Evolutionary conservation across 2,329 filamentous ascomycete species (phyloP), one percentile per base, ranked within the genome.

Genomic region (Blastomyces silverae): DNA sequence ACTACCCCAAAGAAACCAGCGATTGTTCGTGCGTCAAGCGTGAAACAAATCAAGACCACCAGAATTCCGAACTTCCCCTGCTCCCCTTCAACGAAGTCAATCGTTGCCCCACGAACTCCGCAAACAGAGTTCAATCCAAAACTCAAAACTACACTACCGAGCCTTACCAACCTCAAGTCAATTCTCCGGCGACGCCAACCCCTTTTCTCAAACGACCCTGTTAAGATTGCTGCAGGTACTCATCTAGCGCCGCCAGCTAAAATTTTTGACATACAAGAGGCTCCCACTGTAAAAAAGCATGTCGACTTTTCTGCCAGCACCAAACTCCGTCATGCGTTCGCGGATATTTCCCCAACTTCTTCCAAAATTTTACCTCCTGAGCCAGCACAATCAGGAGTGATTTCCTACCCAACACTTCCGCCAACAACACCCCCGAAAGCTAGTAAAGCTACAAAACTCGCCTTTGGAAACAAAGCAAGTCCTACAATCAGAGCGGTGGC

Each of bases 1-100:
- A 84, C 87, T 75, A 95, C 90, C 6, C 91, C 92, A 0, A 94
- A 90, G 10, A 91, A 91, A 74, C 81, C 90, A 8, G 91, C 89
- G 0, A 75, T 90, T 62, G 85, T 87, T 44, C 86, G 88, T 55
- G 78, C 83, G 58, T 77, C 82, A 64, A 86, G 81, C 69, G 78
- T 79, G 63, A 86, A 84, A 71, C 79, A 81, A 8, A 77, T 84
- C 56, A 84, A 82, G 63, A 79, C 79, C 28, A 81, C 79, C 22
- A 81, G 85, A 72, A 79, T 83, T 39, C 84, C 81, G 59, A 85
- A 85, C 11, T 77, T 84, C 28, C 70, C 76, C 22, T 76, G 75
- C 25, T 82, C 82, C n/a, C 78, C 82, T 3, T 79, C 84, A 10
- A 82, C 82, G 31, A 86, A 84, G 71, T 79, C 79, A 22, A 76